Evolutionary conservation across 805 yeast genomes (phyloP).

Genomic region (Metschnikowia hibisci): DNA sequence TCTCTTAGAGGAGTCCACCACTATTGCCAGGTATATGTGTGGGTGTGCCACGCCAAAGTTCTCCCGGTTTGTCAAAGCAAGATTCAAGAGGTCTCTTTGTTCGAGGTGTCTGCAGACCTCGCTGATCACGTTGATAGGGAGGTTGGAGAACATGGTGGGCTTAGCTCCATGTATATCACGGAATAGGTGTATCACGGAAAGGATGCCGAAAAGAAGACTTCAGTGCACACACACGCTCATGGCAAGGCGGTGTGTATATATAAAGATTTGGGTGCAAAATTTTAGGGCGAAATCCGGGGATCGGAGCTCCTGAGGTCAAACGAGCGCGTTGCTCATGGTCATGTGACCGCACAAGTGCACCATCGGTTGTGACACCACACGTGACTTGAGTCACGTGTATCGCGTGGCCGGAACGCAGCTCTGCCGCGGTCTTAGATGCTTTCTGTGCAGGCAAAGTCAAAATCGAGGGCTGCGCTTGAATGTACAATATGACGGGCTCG

Average conservation of each 20-base stretch:
- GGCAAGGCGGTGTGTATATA: slow-evolving; percentile 2
- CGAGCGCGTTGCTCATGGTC: slow-evolving; percentile 1
- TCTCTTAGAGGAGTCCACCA: slow-evolving; percentile 13
- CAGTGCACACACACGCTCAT: neutral
- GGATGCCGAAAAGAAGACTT: neutral
- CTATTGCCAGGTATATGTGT: slow-evolving; percentile 10
- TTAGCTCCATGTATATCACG: neutral
- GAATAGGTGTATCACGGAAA: neutral
- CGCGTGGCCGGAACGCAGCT: too few species aligned
- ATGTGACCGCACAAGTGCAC: neutral
- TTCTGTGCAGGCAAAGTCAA: too few species aligned
- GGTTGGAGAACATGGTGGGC: slow-evolving; percentile 1
- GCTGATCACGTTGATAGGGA: slow-evolving; percentile 11
- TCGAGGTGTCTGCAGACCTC: slow-evolving; percentile 9
- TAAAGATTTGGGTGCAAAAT: slow-evolving; percentile 18
- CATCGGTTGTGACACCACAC: neutral
- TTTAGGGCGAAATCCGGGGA: slow-evolving; percentile 16
- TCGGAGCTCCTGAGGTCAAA: slow-evolving; percentile 12
- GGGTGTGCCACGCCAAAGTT: slow-evolving; percentile 7
- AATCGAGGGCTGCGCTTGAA: too few species aligned
- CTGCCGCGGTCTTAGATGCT: too few species aligned
- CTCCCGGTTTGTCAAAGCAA: slow-evolving; percentile 10
- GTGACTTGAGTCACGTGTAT: too few species aligned
- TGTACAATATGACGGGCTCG: too few species aligned
- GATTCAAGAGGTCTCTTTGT: slow-evolving; percentile 12